These are phyloP conservation scores for Mucor irregularis DNA, from an alignment of 371 early-diverging fungal genomes.

Conservation along the genomic window DNA sequence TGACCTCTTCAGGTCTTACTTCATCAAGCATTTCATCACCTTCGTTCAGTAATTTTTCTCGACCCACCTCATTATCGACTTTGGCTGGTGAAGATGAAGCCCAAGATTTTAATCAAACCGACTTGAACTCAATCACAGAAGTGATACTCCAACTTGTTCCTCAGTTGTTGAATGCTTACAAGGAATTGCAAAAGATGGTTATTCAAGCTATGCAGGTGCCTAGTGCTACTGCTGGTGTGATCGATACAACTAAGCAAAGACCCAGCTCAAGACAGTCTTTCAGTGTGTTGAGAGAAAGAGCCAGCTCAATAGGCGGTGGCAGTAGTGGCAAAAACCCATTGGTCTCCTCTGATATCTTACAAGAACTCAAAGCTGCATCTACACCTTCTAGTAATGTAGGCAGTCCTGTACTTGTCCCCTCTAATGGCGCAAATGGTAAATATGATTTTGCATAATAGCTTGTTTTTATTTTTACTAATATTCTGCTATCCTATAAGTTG, in stretches of 20 bases:
- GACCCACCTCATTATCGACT: conserved; percentile 42
- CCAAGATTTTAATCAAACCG: conserved; percentile 18
- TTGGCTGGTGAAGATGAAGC: conserved; percentile 19
- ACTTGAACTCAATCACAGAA: conserved; percentile 28
- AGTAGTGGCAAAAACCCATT: neutral
- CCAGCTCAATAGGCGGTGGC: conserved; percentile 9
- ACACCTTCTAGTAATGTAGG: neutral
- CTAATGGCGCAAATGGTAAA: neutral
- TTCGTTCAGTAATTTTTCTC: conserved; percentile 33
- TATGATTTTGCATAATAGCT: neutral
- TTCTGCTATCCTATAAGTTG: conserved; percentile 24
- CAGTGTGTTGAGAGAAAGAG: conserved; percentile 18
- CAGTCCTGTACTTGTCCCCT: neutral
- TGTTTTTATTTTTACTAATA: neutral
- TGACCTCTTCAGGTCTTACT: conserved; percentile 33
- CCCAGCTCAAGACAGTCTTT: conserved; percentile 23
- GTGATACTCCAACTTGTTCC: conserved; percentile 40
- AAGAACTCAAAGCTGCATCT: neutral
- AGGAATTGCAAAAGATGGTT: conserved; percentile 42
- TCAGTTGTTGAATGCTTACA: conserved; percentile 43
- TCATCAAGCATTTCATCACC: conserved; percentile 36
- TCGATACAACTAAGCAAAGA: neutral
- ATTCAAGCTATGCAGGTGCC: conserved; percentile 41
- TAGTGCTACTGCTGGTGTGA: neutral
- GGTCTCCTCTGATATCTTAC: neutral